Base-by-base conservation (phyloP, 805 yeast species). In the Candida caryicola region DNA sequence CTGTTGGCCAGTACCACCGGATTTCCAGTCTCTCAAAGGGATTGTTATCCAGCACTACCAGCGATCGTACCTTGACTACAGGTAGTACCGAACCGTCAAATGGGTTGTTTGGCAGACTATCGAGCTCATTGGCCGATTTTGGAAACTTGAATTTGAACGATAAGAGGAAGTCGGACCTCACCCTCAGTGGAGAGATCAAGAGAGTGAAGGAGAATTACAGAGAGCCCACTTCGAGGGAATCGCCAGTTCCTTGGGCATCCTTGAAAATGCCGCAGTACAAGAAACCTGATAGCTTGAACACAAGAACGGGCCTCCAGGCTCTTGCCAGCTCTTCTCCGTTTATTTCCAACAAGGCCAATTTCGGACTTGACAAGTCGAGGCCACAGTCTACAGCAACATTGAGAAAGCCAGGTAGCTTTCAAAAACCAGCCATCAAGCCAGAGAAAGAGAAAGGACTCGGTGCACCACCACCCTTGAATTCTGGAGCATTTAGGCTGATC, bases 371-470 rank as follows among this genome's bases (percentile, higher is more conserved):
- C 26, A 34, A 44, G 2, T 17, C 6, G 12, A 33, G 25, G 5
- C 33, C 33, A 28, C 31, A 27, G 17, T 25, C 47, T 8, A 7
- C 25, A 21, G 26, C 37, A 12, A 55, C 54, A 8, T 55, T 63
- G 34, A 54, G 54, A 46, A 60, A 55, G 44, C 70, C 69, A 5
- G 60, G 62, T 23, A 59, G 59, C 43, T 62, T 62, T 45, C 67
- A 61, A 47, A 48, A 57, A 36, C 68, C 68, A 14, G 33, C 39
- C 18, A 33, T 45, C 4, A 52, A 48, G 23, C 37, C 39, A 13
- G 57, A 49, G 8, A 52, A 48, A 27, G 25, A 10, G 10, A 50
- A 29, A 23, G 40, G 40, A 8, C 31, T 29, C 21, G 33, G 23
- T 8, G 23, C 23, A 4, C 14, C 29, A 10, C 25, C 25, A 10